phyloP scores from a whole-genome alignment of 805 yeast species.

The Metschnikowia lachancei region DNA sequence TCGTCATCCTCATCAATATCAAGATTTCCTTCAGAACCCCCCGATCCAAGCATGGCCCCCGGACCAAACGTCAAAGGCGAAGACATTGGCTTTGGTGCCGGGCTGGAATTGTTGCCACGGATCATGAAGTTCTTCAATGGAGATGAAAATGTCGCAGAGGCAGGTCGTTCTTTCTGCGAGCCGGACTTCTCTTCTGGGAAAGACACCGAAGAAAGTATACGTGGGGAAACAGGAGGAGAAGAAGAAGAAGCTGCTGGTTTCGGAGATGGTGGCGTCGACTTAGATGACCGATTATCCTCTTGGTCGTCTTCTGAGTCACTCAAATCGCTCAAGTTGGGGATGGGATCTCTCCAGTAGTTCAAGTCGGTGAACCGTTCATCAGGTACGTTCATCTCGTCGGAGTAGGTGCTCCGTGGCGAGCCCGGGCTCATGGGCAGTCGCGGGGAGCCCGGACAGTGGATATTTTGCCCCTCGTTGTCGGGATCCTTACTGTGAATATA shows the following conservation, averaged over 20 bases:
- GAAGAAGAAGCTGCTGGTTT: conserved; percentile 1
- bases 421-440: conserved; percentile 23
- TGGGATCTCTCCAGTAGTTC: conserved; percentile 88
- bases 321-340: conserved; percentile 58
- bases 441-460: conserved; percentile 15
- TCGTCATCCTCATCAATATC: conserved; percentile 14
- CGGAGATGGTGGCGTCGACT: conserved; percentile 12
- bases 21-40: conserved; percentile 6
- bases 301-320: conserved; percentile 48
- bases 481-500: conserved; percentile 27
- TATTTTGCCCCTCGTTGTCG: conserved; percentile 6
- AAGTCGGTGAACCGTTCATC: conserved; percentile 78
- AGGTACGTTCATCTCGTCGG: conserved; percentile 30
- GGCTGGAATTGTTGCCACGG: conserved; percentile 27
- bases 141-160: conserved; percentile 37
- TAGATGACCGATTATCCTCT: conserved; percentile 13
- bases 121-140: conserved; percentile 43
- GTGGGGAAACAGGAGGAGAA: conserved; percentile 14
- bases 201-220: neutral
- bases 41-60: conserved; percentile 5
- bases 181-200: neutral
- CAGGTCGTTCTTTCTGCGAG: conserved; percentile 28
- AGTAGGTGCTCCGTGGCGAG: conserved; percentile 23
- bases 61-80: conserved; percentile 14
- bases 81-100: conserved; percentile 28